Evolutionary conservation across 495 filamentous ascomycete species (phyloP), one percentile per base, ranked within the genome.

Genomic region (Echria macrotheca): DNA sequence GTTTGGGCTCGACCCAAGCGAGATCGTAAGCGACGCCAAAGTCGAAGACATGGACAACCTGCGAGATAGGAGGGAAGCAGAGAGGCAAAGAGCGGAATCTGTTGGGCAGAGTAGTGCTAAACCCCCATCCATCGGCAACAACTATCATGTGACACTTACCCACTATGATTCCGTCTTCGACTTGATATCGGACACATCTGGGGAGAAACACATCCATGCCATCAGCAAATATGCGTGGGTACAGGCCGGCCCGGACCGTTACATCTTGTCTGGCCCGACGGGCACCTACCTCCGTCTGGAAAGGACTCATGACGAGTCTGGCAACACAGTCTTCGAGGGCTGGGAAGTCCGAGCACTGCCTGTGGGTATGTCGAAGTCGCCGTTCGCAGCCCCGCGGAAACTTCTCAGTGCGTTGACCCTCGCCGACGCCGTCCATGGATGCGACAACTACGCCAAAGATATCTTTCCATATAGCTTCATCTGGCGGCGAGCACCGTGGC

Each of bases 161-260:
- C 86, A 93, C 52, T 99, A 97, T 55, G 87, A 90, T 49, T 89
- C 82, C 1, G 79, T 99, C 17, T 82, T 84, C 56, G 91, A 96
- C 59, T 75, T 99, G 23, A 81, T 99, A 12, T 74, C 79, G n/a
- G 93, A 97, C 63, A 81, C 83, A 5, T 81, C 80, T 8, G 77
- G 76, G 28, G 89, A 96, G 49, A 73, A 69, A 23, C 82, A 94
- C 54, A 88, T 99, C 52, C 79, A 89, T 32, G 70, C 72, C 12
- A 68, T 94, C 17, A 95, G 88, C 57, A 70, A 57, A 12, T 63
- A 84, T 55, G 72, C 86, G 1, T 99, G 93, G 93, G 91, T 97
- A 1, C 77, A 80, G 39, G 75, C 95, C 22, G 75, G 67, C 7
- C 67, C 74, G 3, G 65, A 79, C 14, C 77, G 74, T 45, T 94